Base-by-base conservation (phyloP, 352 stramenopile species). In the Globisporangium echinulatum region DNA sequence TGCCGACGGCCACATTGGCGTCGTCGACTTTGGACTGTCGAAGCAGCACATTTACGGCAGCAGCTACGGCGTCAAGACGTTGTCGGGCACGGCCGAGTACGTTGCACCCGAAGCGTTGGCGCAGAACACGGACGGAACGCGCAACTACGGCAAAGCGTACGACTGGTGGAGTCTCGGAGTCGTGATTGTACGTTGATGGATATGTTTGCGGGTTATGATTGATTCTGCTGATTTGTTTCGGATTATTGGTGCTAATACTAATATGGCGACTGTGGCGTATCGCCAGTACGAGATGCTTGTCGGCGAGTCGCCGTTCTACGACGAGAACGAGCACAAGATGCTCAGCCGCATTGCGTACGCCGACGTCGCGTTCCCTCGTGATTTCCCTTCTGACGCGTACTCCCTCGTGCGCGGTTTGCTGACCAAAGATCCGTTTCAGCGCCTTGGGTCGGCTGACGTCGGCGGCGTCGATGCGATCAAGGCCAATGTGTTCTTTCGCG, bases 301-400 rank as follows among this genome's bases (percentile, higher is more conserved):
- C 5, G 86, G 86, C 7, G 86, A 93, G 49, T 92, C 82, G 3
- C 86, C 86, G 9, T 95, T 95, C 49, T 95, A 95, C 68, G 78
- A 95, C 67, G 81, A 92, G 58, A 95, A 95, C 49, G 86, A 96
- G 49, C 86, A 92, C 63, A 92, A 82, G 50, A 96, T 96, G 86
- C 70, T 96, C 37, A 86, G 80, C 36, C 80, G 76, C 47, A 96
- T 96, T 49, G 86, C 84, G 44, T 88, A 89, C 54, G 72, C 80
- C 0, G 80, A 92, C 19, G 82, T 82, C 1, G 67, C 88, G 9
- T 96, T 92, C 54, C 86, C 86, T 5, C 70, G 64, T 17, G 72
- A 92, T 49, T 94, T 96, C 49, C 84, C 86, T 1, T 70, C 69
- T 13, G 81, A 96, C 43, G 86, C 86, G 5, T 72, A 79, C n/a